Base-by-base conservation (phyloP, 306 rosid genomes). In the Quercus robur region DNA sequence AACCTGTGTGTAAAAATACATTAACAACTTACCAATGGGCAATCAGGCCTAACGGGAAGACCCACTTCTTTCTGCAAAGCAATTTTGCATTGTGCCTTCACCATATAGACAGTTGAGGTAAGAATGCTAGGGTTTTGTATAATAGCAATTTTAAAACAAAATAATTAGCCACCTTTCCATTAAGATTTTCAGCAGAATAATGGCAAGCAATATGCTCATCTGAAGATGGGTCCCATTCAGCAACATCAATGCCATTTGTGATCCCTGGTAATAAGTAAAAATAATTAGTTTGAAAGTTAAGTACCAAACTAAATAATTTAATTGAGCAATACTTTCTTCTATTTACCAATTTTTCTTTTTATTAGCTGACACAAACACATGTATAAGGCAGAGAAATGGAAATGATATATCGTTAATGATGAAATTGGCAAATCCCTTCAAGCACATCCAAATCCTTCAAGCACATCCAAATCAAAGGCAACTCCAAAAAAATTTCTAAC, bases 191-290 rank as follows among this genome's bases (percentile, higher is more conserved):
- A 59, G 80, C 87, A 55, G 94, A 90, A 78, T 91, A 94, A 71
- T 76, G 86, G 82, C 63, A 80, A 77, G 89, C 87, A 75, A 92
- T 85, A 81, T 90, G 86, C 49, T 84, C 66, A 84, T 94, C 98
- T 57, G 87, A 75, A 76, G 91, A 86, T 3, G 98, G 98, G 49
- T 94, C 81, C 98, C 98, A 94, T 79, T 91, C 97, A 59, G 72
- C 72, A 75, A 85, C 88, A 88, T 94, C 94, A 69, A 94, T 78
- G 76, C 98, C 98, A 87, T 94, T 94, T 62, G 92, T 90, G 84
- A 94, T 90, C 78, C 98, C 98, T 94, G 74, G 41, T 81, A 75
- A 80, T 52, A 74, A 12, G 79, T 67, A 80, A 77, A 19, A 30
- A 28, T 75, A 10, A 73, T 63, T 28, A 56, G 76, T 70, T 76